Percentiles rank a stretch among this genome's conserved stretches.
Conservation (phyloP, 2,329 filamentous ascomycete species). For the Alternaria ventricosa region DNA sequence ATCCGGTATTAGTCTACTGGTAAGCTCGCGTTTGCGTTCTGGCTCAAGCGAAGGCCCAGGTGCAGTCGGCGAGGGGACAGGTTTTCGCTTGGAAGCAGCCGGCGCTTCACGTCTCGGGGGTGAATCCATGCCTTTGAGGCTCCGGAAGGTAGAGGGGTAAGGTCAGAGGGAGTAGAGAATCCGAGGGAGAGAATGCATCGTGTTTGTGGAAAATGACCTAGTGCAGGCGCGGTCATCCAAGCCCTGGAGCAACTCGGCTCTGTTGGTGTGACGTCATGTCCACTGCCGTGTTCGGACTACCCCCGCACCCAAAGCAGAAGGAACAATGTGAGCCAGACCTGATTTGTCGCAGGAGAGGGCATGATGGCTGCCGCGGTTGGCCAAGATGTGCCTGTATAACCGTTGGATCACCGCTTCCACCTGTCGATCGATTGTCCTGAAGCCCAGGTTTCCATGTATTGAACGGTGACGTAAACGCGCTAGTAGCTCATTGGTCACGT, state of each 20-base stretch:
- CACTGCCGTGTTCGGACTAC: background rate
- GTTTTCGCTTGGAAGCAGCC: constrained; percentile 17
- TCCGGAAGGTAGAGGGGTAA: background rate
- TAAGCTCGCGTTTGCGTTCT: constrained; percentile 19
- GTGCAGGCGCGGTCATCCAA: constrained; percentile 11
- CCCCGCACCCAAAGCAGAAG: constrained; percentile 10
- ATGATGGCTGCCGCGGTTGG: background rate
- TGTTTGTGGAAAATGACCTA: constrained; percentile 4
- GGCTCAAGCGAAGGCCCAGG: constrained; percentile 11
- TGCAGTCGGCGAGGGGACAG: constrained; percentile 12
- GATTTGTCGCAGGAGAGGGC: background rate
- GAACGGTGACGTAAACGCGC: constrained; percentile 7
- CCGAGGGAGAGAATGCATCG: constrained; percentile 1
- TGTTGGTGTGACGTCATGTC: constrained; percentile 20
- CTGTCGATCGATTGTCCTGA: background rate
- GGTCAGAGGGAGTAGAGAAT: background rate
- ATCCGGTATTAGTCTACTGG: constrained; percentile 18
- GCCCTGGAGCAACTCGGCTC: constrained; percentile 3
- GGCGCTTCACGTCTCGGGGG: constrained; percentile 10
- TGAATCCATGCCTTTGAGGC: constrained; percentile 14
- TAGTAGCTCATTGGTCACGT: background rate
- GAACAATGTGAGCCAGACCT: background rate
- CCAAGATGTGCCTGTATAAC: background rate
- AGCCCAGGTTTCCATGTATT: background rate
- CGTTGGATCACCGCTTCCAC: background rate